A percentile compares a stretch with the other conserved stretches of the same genome.
Evolutionary conservation across 306 rosid genomes (phyloP).

Genomic region (Prunus padus): DNA sequence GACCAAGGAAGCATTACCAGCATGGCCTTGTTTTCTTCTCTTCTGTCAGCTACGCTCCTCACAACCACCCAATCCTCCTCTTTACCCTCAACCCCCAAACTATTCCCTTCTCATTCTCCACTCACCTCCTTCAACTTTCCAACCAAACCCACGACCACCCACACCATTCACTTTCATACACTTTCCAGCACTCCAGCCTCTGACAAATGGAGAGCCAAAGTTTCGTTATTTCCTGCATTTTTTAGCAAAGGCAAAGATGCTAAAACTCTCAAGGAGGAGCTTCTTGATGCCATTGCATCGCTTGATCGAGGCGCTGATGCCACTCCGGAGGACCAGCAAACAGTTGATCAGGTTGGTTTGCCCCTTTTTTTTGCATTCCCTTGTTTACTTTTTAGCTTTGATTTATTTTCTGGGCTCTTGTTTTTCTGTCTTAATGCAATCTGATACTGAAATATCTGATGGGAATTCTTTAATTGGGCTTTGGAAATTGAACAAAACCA

Average conservation of each 20-base stretch:
- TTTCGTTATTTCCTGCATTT: slow-evolving; percentile 74
- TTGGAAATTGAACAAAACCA: not conserved
- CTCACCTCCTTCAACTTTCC: slow-evolving; percentile 30
- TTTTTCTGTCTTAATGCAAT: not conserved
- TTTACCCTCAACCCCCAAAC: slow-evolving; percentile 20
- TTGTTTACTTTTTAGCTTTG: not conserved
- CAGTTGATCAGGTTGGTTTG: slow-evolving; percentile 57
- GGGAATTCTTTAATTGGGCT: not conserved
- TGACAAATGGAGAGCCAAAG: slow-evolving; percentile 58
- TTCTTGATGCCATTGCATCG: slow-evolving; percentile 63
- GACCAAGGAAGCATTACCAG: not conserved
- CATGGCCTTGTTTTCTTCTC: slow-evolving; percentile 66
- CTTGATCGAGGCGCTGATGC: slow-evolving; percentile 95
- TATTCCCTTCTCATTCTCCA: slow-evolving; percentile 25
- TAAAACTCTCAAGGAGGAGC: slow-evolving; percentile 60
- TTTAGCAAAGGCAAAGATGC: slow-evolving; percentile 59
- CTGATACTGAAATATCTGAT: not conserved
- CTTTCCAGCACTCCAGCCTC: slow-evolving; percentile 23
- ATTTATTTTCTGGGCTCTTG: not conserved
- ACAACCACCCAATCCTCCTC: slow-evolving; percentile 22
- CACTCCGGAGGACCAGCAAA: slow-evolving; percentile 64
- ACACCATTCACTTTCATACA: not conserved
- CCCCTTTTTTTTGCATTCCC: not conserved
- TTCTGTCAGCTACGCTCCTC: slow-evolving; percentile 29
- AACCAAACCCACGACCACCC: slow-evolving; percentile 27